Evolutionary conservation across 495 filamentous ascomycete species (phyloP), one percentile per base, ranked within the genome.

Genomic region (Darksidea phi): DNA sequence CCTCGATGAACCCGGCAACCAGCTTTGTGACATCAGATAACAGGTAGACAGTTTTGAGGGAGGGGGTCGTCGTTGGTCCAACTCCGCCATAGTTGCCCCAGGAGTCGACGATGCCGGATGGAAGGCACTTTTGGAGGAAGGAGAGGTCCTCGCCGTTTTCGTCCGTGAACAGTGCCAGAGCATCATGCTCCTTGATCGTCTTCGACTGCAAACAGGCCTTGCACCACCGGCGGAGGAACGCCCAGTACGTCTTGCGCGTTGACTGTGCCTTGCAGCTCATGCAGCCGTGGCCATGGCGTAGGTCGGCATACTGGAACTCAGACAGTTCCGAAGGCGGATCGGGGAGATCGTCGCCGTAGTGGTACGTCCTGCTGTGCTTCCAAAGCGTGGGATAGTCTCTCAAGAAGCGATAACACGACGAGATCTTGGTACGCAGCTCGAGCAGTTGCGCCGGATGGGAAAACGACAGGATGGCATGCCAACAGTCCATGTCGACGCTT

Each of bases 241-340:
- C 59, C 71, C 71, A 73, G 49, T 72, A 73, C 20, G 67, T 67
- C 53, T 72, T 73, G 20, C 71, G 52, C 24, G 63, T 67, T 11
- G 34, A 46, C 2, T 18, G 18, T 2, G 67, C 54, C 11, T 43
- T 46, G 53, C 71, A 72, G 28, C 62, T 58, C 68, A 67, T 65
- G 59, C 71, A 73, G 36, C 68, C 71, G n/a, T 60, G 54, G 5
- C 71, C 70, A 21, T 71, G 59, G 8, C 72, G 60, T n/a, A 73
- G 54, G 46, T 69, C 51, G 12, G 66, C 48, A 46, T 73, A 73
- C 36, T 73, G 58, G 21, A 62, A 67, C 49, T 73, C 71, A n/a
- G 56, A 66, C 24, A 73, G 48, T 6, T 64, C 64, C 1, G 66
- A 15, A 1, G 70, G 59, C 5, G 69, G 66, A 11, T 58, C 57